Base-by-base conservation (phyloP, 805 yeast genomes). In the Candida nonsorbophila region DNA sequence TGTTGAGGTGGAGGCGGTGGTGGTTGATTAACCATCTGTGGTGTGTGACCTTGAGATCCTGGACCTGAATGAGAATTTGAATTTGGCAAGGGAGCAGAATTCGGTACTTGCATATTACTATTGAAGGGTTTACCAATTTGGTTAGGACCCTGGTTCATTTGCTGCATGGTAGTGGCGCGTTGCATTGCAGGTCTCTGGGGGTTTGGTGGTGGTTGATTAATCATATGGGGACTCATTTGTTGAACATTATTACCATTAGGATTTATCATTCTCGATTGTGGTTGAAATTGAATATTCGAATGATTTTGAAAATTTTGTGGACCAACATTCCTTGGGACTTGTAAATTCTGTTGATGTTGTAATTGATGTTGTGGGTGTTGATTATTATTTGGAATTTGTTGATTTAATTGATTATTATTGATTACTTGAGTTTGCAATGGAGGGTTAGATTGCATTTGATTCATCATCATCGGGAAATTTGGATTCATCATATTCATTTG, bases 41-140 rank as follows among this genome's bases (percentile, higher is more conserved):
- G 61, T 2, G 61, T 55, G 22, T 47, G 58, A 4, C 45, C 47
- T 18, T 46, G 52, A 5, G 58, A 45, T 15, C 39, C 42, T 2
- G 49, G 49, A 1, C 40, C 41, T 10, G 36, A 31, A 15, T 34
- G 36, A 7, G 27, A 24, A 12, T 25, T 22, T 7, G 35, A 29
- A n/a, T 27, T 18, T 1, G 55, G 53, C 16, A 48, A 26, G 3
- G 51, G 49, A 3, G 51, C 54, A 5, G 54, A 42, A 38, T 39
- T 47, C 5, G 51, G 51, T 6, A 49, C 46, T 12, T 33, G 38
- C 30, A 28, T 27, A 25, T 25, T 13, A 7, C 23, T n/a, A 21
- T 21, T 10, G 17, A 22, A 22, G 20, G 13, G 30, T 8, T 14
- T 15, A 17, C 20, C 29, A 21, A 23, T 27, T 24, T 21, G 16